phyloP scores from a whole-genome alignment of 1,139 yeast species.

The Pichia sp. region DNA sequence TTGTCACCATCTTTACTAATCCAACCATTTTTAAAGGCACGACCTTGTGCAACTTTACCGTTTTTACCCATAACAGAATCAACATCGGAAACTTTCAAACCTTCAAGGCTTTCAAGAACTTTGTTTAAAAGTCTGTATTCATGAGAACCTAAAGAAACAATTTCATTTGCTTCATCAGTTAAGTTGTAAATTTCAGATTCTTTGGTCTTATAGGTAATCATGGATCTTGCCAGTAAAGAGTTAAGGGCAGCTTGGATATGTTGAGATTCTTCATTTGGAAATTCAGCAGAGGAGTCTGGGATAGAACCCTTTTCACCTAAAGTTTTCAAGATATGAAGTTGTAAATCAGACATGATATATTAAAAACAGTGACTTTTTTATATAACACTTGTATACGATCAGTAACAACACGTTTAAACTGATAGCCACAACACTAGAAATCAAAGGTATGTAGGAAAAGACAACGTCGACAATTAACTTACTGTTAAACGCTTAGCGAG shows the following conservation, averaged over 20 bases:
- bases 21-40: slow-evolving; percentile 99
- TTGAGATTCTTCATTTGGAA: slow-evolving; percentile 49
- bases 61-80: slow-evolving; percentile 67
- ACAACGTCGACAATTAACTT: slow-evolving; percentile 1
- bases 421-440: background rate
- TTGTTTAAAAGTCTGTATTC: slow-evolving; percentile 77
- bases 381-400: too few relatives aligned
- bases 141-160: slow-evolving; percentile 77
- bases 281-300: slow-evolving; percentile 54
- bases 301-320: slow-evolving; percentile 57
- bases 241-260: slow-evolving; percentile 70
- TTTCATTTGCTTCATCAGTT: slow-evolving; percentile 78
- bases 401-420: too few relatives aligned
- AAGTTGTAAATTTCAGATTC: slow-evolving; percentile 75
- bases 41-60: slow-evolving; percentile 92
- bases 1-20: slow-evolving; percentile 77
- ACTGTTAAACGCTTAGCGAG: background rate
- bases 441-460: too few relatives aligned
- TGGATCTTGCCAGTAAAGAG: slow-evolving; percentile 78
- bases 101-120: slow-evolving; percentile 68
- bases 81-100: slow-evolving; percentile 79
- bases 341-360: slow-evolving; percentile 58
- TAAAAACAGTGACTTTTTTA: too few relatives aligned
- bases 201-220: slow-evolving; percentile 67
- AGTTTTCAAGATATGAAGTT: slow-evolving; percentile 51